Base-by-base conservation (phyloP, 192 early-diverging fungal genomes). In the Mortierella claussenii region DNA sequence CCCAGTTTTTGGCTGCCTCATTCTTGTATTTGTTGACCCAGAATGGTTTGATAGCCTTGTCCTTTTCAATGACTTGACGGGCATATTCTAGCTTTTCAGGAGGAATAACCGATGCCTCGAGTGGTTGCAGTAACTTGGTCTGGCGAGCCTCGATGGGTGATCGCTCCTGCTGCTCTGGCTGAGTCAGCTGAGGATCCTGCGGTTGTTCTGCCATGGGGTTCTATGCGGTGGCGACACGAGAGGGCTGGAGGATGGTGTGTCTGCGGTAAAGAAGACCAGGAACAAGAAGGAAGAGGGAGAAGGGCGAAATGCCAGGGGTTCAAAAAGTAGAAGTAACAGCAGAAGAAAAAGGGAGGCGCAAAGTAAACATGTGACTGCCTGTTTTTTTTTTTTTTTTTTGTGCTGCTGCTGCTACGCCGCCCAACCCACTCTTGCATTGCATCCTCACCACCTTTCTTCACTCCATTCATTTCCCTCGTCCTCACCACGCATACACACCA, bases 11-110 rank as follows among this genome's bases (percentile, higher is more conserved):
- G 44, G 87, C 79, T 12, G 93, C 90, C 55, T 94, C 93, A 33
- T 85, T 87, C 59, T 85, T 90, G 82, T 94, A 94, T 57, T 94
- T 94, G 21, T 84, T 87, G 28, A 86, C 82, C 93, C 93, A 94
- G 64, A 93, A 94, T 45, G 90, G 86, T 11, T 90, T 87, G 23
- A 81, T 68, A 55, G 84, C 87, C n/a, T 65, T 85, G 64, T 93
- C 91, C 31, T 85, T 80, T 31, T 80, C 80, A 42, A 93, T 85
- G 32, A 86, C 68, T 30, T 81, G 79, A 36, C 88, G 78, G 13
- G 89, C 89, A 31, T 80, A 69, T 37, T 82, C 57, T n/a, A 89
- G 61, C 73, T 85, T 87, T 18, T 81, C 68, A 5, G 64, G 64
- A 0, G 58, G n/a, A 21, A 76, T 46, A 32, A 67, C 30, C 20